A percentile compares a stretch with the other conserved stretches of the same genome.
phyloP scores from a whole-genome alignment of 306 rosid genomes.

The Fagus sylvatica region DNA sequence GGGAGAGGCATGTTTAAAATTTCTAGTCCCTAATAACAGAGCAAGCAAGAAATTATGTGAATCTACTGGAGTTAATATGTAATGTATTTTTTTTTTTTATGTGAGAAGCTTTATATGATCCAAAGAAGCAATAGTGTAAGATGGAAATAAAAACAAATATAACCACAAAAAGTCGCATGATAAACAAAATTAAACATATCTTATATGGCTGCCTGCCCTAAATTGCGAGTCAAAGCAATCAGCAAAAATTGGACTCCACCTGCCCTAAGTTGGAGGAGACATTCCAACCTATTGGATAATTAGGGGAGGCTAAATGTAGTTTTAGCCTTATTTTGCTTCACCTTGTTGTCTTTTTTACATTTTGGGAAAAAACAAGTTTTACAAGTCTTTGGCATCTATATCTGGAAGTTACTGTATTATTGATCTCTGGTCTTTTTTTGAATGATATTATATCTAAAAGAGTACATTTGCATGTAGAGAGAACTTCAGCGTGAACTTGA shows the following conservation, averaged over 20 bases:
- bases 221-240: neutral
- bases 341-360: neutral
- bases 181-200: neutral
- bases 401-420: neutral
- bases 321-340: neutral
- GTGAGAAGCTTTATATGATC: neutral
- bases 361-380: neutral
- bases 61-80: neutral
- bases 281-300: neutral
- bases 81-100: neutral
- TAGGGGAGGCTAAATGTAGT: neutral
- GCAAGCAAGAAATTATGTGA: neutral
- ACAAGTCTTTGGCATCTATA: neutral
- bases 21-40: neutral
- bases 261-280: neutral
- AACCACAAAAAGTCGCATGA: neutral
- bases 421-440: conserved; percentile 14
- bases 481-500: conserved; percentile 92
- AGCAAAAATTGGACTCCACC: neutral
- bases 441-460: neutral
- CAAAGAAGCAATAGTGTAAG: neutral
- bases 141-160: neutral
- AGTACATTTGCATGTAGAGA: conserved; percentile 53
- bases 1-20: neutral
- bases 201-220: neutral